Evolutionary conservation across 805 yeast species (phyloP), one percentile per base, ranked within the genome.

Genomic region (Sugiyamaella boreocaroliniensis): DNA sequence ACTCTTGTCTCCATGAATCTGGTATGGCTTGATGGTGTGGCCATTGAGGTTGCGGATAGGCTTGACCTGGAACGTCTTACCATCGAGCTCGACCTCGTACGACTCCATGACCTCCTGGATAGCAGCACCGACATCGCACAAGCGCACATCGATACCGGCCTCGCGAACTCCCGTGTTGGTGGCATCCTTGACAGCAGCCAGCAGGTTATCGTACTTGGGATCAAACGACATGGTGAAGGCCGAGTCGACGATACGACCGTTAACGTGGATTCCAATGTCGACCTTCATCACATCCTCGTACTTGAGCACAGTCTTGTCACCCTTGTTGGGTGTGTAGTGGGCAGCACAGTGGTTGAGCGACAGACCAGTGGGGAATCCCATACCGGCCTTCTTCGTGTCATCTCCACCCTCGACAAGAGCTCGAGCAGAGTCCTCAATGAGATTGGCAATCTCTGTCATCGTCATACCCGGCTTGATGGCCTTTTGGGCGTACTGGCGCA

Each of bases 321-420:
- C 96, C 4, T 92, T 85, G 71, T 93, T 93, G 12, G 99, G 99
- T 0, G 98, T 92, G 71, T 89, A 93, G 68, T 93, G 99, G 0
- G 99, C 99, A 22, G 99, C 99, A 65, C 89, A 84, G 65, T 89
- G 86, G 71, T 93, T 93, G 58, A 92, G 70, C 1, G 96, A 88
- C 41, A 93, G 78, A 54, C 99, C 99, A n/a, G 97, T 89, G 48
- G 99, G 99, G 77, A 93, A 93, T 5, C 98, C 99, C 63, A 90
- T 81, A 41, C 99, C 99, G 15, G 89, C 93, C 22, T 71, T 68
- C 47, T 66, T 65, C 55, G 78, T 76, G 29, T 79, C 76, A 50
- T 74, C 75, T 46, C 82, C 83, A 48, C 84, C 85, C 43, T 78
- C 85, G 14, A 89, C 77, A 61, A 84, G 81, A 4, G 82, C 78